phyloP scores from a whole-genome alignment of 2,329 filamentous ascomycete species.

The Aureobasidium lini region DNA sequence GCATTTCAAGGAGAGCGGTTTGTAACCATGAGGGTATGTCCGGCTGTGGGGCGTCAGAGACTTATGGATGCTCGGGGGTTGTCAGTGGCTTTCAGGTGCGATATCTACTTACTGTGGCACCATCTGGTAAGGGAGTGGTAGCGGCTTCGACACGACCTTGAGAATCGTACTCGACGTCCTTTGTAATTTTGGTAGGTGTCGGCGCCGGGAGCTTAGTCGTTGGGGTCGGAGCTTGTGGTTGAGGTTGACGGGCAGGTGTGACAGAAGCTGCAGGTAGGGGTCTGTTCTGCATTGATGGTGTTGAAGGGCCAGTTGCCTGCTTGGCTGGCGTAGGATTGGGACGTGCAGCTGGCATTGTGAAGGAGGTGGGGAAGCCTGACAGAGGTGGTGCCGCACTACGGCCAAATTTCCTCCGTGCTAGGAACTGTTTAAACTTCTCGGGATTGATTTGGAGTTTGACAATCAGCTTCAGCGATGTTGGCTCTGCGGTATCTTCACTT shows the following conservation, averaged over 20 bases:
- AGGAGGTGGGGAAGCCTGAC: slow-evolving; percentile 35
- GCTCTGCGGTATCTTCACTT: slow-evolving; percentile 78
- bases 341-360: slow-evolving; percentile 39
- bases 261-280: slow-evolving; percentile 3
- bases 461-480: slow-evolving; percentile 52
- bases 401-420: slow-evolving; percentile 47
- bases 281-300: slow-evolving; percentile 14
- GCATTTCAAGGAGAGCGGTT: slow-evolving; percentile 63
- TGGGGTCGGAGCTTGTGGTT: background rate
- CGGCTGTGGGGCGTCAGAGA: slow-evolving; percentile 48
- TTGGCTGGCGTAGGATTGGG: slow-evolving; percentile 38
- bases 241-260: slow-evolving; percentile 2
- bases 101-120: slow-evolving; percentile 52
- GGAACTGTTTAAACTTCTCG: slow-evolving; percentile 61
- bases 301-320: slow-evolving; percentile 17
- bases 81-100: slow-evolving; percentile 16
- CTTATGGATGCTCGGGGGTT: background rate
- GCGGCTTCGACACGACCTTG: slow-evolving; percentile 60
- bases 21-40: slow-evolving; percentile 81
- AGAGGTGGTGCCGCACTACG: slow-evolving; percentile 22
- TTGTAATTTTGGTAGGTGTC: slow-evolving; percentile 23
- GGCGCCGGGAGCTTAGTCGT: slow-evolving; percentile 18
- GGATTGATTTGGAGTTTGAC: slow-evolving; percentile 68
- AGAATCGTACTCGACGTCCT: slow-evolving; percentile 22
- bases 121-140: slow-evolving; percentile 51